phyloP scores from a whole-genome alignment of 2,329 filamentous ascomycete genomes.

The Dactylella cylindrospora region DNA sequence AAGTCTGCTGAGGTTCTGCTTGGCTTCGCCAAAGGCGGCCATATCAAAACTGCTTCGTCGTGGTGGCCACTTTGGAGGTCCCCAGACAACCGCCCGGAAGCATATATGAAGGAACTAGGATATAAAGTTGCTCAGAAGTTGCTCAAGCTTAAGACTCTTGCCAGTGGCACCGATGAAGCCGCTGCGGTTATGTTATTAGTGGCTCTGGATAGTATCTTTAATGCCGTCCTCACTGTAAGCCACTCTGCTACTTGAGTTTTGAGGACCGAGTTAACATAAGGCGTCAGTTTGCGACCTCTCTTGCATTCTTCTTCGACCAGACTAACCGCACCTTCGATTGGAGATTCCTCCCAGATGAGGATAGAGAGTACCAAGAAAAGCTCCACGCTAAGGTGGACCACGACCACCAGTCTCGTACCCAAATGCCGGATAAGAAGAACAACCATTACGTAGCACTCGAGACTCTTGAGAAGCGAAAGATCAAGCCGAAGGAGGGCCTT shows the following conservation, averaged over 20 bases:
- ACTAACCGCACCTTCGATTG: constrained; percentile 37
- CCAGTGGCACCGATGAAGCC: constrained; percentile 16
- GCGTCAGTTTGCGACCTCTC: constrained; percentile 36
- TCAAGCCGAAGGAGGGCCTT: constrained; percentile 21
- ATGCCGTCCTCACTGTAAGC: constrained; percentile 32
- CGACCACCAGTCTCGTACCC: constrained; percentile 24
- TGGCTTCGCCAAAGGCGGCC: constrained; percentile 39
- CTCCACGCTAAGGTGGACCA: constrained; percentile 28
- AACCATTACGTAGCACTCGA: constrained; percentile 25
- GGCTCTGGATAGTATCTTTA: constrained; percentile 28
- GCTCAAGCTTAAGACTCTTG: constrained; percentile 20
- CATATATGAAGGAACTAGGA: constrained; percentile 32
- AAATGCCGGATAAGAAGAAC: constrained; percentile 21
- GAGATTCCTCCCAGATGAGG: constrained; percentile 31
- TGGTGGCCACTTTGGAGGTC: constrained; percentile 17
- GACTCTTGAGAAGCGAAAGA: constrained; percentile 16
- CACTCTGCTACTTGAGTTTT: background rate
- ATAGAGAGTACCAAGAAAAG: constrained; percentile 16
- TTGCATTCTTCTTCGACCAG: constrained; percentile 40
- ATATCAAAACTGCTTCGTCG: constrained; percentile 11
- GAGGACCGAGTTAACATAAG: too few relatives aligned
- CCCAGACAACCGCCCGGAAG: constrained; percentile 3
- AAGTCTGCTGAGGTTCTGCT: constrained; percentile 45
- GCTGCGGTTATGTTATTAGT: constrained; percentile 32
- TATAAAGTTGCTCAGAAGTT: constrained; percentile 27